Evolutionary conservation across 495 filamentous ascomycete genomes (phyloP).

Genomic region (Hypoxylon fragiforme): DNA sequence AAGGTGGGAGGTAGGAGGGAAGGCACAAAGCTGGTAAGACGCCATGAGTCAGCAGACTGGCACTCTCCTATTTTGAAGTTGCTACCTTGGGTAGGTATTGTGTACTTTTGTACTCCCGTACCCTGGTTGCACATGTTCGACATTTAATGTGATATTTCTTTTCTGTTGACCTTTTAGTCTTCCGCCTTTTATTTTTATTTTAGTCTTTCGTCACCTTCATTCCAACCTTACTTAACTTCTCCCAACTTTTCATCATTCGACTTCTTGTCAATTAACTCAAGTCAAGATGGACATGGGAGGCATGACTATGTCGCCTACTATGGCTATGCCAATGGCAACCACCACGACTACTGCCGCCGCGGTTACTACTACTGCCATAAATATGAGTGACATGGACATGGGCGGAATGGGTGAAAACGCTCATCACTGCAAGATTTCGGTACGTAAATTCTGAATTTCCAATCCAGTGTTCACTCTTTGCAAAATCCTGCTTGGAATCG

Average conservation of each 20-base stretch:
- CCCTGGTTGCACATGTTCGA: too few relatives aligned
- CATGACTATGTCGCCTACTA: not conserved
- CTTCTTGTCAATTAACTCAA: not conserved
- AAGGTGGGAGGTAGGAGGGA: too few relatives aligned
- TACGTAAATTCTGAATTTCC: not conserved
- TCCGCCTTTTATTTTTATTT: too few relatives aligned
- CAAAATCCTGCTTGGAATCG: too few relatives aligned
- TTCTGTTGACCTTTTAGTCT: too few relatives aligned
- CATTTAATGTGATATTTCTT: too few relatives aligned
- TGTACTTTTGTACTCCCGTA: too few relatives aligned
- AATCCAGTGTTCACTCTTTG: not conserved
- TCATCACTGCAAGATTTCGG: not conserved
- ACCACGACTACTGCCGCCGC: not conserved
- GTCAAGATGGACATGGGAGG: slow-evolving; percentile 3
- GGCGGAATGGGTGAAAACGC: not conserved
- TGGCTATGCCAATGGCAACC: not conserved
- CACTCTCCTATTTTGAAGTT: too few relatives aligned
- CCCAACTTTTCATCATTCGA: not conserved
- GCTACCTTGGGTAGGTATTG: too few relatives aligned
- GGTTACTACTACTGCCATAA: not conserved
- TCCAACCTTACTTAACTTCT: not conserved
- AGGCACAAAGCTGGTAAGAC: too few relatives aligned
- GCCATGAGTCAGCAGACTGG: too few relatives aligned
- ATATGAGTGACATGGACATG: not conserved
- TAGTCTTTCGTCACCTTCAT: not conserved